Base-by-base conservation (phyloP, 306 rosid genomes). In the Sophora flavescens region DNA sequence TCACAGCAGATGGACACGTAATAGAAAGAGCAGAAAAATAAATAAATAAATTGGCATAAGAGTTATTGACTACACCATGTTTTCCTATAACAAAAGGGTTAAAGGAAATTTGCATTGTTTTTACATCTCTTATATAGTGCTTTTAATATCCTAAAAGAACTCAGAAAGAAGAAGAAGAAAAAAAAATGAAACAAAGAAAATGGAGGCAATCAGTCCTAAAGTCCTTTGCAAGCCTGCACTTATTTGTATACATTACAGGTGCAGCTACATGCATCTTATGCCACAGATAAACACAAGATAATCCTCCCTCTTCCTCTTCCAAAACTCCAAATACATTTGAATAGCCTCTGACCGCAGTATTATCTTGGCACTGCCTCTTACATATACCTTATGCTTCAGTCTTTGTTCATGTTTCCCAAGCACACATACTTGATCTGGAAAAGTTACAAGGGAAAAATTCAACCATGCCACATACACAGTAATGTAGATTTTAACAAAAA, bases 371-470 rank as follows among this genome's bases (percentile, higher is more conserved):
- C 39, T 1, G 47, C 42, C 67, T 79, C 80, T 11, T 35, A 39
- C 9, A 28, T 35, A 39, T 39, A 45, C 77, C 80, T 51, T 63
- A 76, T 63, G 54, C 80, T 80, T 90, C 88, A 92, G 13, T 76
- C 82, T 65, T 84, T 75, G 83, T 73, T 84, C 95, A 95, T 88
- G 83, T 89, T 91, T 80, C 99, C 98, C 89, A 95, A 22, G 90
- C 99, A 95, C 6, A 95, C 85, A 54, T 95, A 95, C 69, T 95
- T 92, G 33, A 92, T 72, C 98, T 95, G 91, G 74, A 83, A 79
- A 35, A 26, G 62, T 51, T 60, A 22, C 0, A 50, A 56, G 63
- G 5, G 68, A 39, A 52, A 54, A 63, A n/a, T 33, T 36, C 63
- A 42, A 68, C 38, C 22, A 32, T 38, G 41, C n/a, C n/a, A 53